A percentile compares a stretch with the other conserved stretches of the same genome.
These are phyloP conservation scores for Pichia nanzhaoensis DNA, from an alignment of 805 yeast genomes.

Conservation along the genomic window DNA sequence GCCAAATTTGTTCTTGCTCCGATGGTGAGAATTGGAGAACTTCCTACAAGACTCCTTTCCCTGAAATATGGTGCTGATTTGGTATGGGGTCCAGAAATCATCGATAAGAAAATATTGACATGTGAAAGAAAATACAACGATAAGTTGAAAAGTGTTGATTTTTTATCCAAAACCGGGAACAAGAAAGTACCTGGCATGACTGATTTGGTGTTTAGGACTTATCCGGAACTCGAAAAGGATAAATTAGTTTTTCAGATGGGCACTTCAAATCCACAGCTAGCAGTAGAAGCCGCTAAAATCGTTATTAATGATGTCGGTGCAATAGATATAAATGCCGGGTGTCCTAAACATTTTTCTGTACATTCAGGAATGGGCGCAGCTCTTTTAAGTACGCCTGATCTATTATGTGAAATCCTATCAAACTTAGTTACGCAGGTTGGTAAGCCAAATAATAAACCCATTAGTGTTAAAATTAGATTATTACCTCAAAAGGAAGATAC, in stretches of 20 bases:
- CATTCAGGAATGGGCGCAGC: constrained; percentile 99
- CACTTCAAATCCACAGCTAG: constrained; percentile 73
- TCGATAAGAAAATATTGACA: constrained; percentile 74
- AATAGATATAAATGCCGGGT: constrained; percentile 91
- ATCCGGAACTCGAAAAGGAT: constrained; percentile 52
- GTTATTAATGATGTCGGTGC: constrained; percentile 87
- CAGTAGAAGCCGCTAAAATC: constrained; percentile 78
- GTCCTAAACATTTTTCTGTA: constrained; percentile 92
- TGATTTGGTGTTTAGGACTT: constrained; percentile 62
- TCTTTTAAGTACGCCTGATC: constrained; percentile 72
- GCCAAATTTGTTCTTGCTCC: constrained; percentile 89
- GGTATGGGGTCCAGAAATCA: constrained; percentile 95
- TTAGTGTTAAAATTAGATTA: constrained; percentile 84
- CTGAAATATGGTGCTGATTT: constrained; percentile 84
- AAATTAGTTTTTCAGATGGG: constrained; percentile 86
- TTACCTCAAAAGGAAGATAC: constrained; percentile 60
- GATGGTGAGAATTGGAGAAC: constrained; percentile 94
- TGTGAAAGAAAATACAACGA: constrained; percentile 61
- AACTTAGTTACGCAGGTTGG: constrained; percentile 78
- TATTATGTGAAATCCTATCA: constrained; percentile 59
- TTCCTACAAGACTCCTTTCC: constrained; percentile 80
- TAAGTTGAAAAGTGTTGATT: constrained; percentile 55
- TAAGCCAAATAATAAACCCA: constrained; percentile 64
- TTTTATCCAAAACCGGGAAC: constrained; percentile 34
- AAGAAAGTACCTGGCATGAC: constrained; percentile 41